Evolutionary conservation across 352 stramenopile genomes (phyloP).

Genomic region (Phytopythium sindhum): DNA sequence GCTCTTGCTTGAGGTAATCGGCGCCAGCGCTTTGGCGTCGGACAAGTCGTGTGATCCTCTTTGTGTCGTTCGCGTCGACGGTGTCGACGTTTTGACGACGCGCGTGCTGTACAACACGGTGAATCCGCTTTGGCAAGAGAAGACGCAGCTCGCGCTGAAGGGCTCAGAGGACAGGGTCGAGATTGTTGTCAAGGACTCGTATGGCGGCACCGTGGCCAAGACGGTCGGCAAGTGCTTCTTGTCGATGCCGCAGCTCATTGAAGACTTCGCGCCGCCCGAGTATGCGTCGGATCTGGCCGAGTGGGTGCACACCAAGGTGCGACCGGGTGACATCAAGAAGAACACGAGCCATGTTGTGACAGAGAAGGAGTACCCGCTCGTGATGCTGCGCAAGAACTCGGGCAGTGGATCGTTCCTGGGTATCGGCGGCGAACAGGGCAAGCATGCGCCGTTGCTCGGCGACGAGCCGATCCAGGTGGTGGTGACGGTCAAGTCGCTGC

Average conservation of each 20-base stretch:
- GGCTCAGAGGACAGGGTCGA: slow-evolving; percentile 58
- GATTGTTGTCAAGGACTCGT: slow-evolving; percentile 85
- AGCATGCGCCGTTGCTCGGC: slow-evolving; percentile 27
- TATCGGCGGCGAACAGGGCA: slow-evolving; percentile 11
- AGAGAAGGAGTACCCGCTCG: slow-evolving; percentile 77
- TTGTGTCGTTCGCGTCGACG: slow-evolving; percentile 71
- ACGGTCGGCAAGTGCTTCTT: slow-evolving; percentile 77
- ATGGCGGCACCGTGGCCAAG: slow-evolving; percentile 70
- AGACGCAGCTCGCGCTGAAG: slow-evolving; percentile 51
- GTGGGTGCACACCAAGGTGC: slow-evolving; percentile 80
- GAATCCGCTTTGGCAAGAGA: slow-evolving; percentile 82
- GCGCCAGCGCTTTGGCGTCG: slow-evolving; percentile 66
- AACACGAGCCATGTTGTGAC: slow-evolving; percentile 75
- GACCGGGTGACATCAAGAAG: slow-evolving; percentile 74
- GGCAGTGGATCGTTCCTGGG: slow-evolving; percentile 17
- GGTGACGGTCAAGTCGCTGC: slow-evolving; percentile 56
- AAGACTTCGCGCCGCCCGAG: slow-evolving; percentile 76
- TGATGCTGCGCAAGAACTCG: slow-evolving; percentile 59
- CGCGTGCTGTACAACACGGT: slow-evolving; percentile 82
- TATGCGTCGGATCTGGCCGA: slow-evolving; percentile 70
- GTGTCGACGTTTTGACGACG: slow-evolving; percentile 65
- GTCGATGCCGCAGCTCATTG: slow-evolving; percentile 62
- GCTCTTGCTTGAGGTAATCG: slow-evolving; percentile 64
- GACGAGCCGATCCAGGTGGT: slow-evolving; percentile 68
- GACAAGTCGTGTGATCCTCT: slow-evolving; percentile 76